Evolutionary conservation across 225 moss, liverwort and hornwort species (phyloP), one percentile per base, ranked within the genome.

Genomic region (Bryum argenteum): DNA sequence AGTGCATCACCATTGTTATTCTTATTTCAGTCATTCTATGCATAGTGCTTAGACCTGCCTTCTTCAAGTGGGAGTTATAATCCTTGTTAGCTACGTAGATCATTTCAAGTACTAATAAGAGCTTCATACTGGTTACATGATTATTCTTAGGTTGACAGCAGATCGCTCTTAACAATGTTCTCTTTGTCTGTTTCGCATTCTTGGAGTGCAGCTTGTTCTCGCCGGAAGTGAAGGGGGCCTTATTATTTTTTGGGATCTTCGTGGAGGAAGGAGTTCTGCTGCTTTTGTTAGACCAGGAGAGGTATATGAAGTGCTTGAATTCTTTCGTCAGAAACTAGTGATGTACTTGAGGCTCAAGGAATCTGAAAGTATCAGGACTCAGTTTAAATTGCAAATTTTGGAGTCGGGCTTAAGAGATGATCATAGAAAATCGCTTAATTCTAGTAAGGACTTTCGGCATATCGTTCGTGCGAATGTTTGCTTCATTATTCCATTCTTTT

Each of bases 241-340:
- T 51, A 80, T 97, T 39, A 67, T 82, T 66, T 73, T 88, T 21
- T 97, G 97, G 97, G 97, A 97, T 72, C 86, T 97, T 23, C 86
- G 97, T 63, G 97, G 97, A 69, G 97, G 97, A 78, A 89, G 77
- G 47, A 75, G 78, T 62, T 80, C 83, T 65, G 90, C 96, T 72
- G 91, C 96, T 63, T 97, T 97, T 84, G 82, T 89, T 41, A 73
- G 88, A 15, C 73, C 88, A 66, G 83, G 80, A 72, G 92, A 91
- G 92, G 97, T 97, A 83, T 55, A 18, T 75, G 60, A 37, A 48
- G 55, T 67, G 37, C 43, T 70, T 67, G 15, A 39, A 71, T 14
- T 42, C 39, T 60, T 72, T n/a, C 56, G 18, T 15, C 39, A 28
- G 45, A 65, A 77, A 75, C 19, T 64, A n/a, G n/a, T n/a, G n/a